These are phyloP conservation scores for Lactifluus rugatus DNA, from an alignment of 768 basidiomycete genomes.

Conservation along the genomic window DNA sequence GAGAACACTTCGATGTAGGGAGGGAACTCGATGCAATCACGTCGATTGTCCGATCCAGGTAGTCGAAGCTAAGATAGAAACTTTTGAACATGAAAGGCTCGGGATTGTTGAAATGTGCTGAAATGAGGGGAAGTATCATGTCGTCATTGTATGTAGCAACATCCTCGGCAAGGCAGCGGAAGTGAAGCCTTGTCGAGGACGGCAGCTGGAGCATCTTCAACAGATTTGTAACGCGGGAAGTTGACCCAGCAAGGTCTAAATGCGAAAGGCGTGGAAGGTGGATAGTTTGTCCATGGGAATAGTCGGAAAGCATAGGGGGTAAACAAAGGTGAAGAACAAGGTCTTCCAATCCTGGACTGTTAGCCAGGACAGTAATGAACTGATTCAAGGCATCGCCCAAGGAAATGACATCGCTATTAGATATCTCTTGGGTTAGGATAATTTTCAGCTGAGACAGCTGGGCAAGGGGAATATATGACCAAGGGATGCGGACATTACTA, in stretches of 20 bases:
- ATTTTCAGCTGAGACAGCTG: constrained; percentile 5
- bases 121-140: background rate
- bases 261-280: constrained; percentile 4
- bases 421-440: background rate
- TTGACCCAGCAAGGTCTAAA: background rate
- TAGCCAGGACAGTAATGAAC: background rate
- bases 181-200: background rate
- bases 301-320: background rate
- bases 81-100: background rate
- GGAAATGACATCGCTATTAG: background rate
- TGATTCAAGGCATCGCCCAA: background rate
- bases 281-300: background rate
- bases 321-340: constrained; percentile 1
- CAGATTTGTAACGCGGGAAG: background rate
- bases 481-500: background rate
- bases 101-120: background rate
- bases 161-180: background rate
- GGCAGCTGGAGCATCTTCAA: background rate
- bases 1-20: background rate
- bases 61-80: background rate
- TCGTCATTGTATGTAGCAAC: background rate
- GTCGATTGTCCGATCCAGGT: background rate
- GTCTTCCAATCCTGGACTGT: background rate
- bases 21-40: background rate
- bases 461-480: background rate